Percentiles rank a stretch among this genome's conserved stretches.
These are phyloP conservation scores for Lactifluus volemus DNA, from an alignment of 768 basidiomycete genomes.

Conservation along the genomic window DNA sequence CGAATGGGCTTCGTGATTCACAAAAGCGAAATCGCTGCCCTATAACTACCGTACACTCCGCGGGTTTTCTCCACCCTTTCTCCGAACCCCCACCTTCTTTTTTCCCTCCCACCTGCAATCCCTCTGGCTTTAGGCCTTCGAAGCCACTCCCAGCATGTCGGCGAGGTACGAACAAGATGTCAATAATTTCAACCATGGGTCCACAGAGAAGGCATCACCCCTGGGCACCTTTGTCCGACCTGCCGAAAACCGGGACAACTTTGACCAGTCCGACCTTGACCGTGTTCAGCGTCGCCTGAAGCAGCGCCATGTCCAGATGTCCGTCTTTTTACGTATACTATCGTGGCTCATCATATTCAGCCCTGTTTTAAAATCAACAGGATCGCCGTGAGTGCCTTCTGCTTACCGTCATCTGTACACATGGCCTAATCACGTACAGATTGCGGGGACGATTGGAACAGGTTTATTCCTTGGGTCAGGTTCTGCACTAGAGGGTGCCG, in stretches of 20 bases:
- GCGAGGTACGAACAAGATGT: neutral
- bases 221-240: constrained; percentile 20
- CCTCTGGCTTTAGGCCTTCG: neutral
- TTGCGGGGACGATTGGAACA: constrained; percentile 69
- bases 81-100: neutral
- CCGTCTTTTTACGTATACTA: constrained; percentile 20
- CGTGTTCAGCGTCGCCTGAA: constrained; percentile 63
- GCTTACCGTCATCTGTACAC: neutral
- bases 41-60: neutral
- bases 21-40: neutral
- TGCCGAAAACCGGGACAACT: constrained; percentile 29
- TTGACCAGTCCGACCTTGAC: constrained; percentile 58
- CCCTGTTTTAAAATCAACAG: constrained; percentile 22
- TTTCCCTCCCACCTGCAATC: neutral
- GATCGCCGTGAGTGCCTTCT: constrained; percentile 47
- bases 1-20: neutral
- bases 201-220: constrained; percentile 23
- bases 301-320: constrained; percentile 78
- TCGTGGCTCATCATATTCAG: neutral
- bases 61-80: neutral
- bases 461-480: constrained; percentile 70
- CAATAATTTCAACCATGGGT: neutral
- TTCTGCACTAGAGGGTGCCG: constrained; percentile 46
- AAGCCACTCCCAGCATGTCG: neutral
- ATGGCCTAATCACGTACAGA: constrained; percentile 29